Evolutionary conservation across 306 rosid genomes (phyloP), one percentile per base, ranked within the genome.

Genomic region (Prinsepia uniflora): DNA sequence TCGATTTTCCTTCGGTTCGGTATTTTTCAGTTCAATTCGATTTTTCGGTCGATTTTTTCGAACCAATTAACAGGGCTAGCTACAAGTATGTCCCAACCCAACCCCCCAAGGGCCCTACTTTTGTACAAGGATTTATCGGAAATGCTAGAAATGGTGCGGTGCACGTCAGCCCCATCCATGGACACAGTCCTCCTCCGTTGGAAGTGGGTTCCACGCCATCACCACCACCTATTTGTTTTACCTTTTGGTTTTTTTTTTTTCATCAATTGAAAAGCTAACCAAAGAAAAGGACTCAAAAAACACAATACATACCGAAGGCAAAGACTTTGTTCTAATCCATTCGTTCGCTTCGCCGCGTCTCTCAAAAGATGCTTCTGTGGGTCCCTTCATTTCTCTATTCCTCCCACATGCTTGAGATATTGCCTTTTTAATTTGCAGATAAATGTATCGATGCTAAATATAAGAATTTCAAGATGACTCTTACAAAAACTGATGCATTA

Each of bases 161-260:
- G 65, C 84, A 80, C 89, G 87, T 82, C 87, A 81, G 68, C 81
- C 61, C 18, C 75, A 20, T 69, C 69, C 76, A 34, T 42, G 43
- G 72, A 42, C 75, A 55, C 24, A 72, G 81, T 39, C 67, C 67
- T 81, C 80, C 81, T 68, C 89, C 86, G 66, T 61, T 24, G 74
- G 75, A 76, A 84, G 86, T 88, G 91, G 85, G 79, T 76, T 84
- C 83, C 94, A 82, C 84, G 89, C 54, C 89, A 80, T 73, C 61
- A 84, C 73, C 67, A 84, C 73, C 67, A 40, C 41, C 19, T 11
- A 3, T 42, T 13, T 50, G 0, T 57, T 40, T 2, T 5, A 34
- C 0, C 20, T 9, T 0, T 0, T 20, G 30, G 30, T 46, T 30
- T 58, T 19, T 60, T 46, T 30, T 58, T 19, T 60, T 22, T 17